Base-by-base conservation (phyloP, 306 rosid species). In the Urtica urens region DNA sequence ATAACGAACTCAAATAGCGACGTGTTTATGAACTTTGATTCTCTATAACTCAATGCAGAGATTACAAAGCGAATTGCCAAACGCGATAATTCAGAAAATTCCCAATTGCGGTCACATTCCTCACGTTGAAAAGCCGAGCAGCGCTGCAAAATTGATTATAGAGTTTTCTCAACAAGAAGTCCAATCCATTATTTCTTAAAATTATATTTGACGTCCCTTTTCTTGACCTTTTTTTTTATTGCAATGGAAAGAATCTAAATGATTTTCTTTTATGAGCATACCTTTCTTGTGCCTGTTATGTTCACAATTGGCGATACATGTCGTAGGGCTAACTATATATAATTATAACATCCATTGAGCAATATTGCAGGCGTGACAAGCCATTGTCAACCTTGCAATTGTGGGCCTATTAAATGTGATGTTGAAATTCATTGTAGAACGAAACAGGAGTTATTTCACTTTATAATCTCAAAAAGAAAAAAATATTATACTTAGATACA, bases 31-130 rank as follows among this genome's bases (percentile, higher is more conserved):
- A 39, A 22, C 19, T 56, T 20, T 6, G 49, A 38, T 38, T n/a
- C n/a, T n/a, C 43, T 38, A n/a, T 14, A 14, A 34, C n/a, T 19
- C 38, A 19, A 53, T 70, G 80, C 87, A 84, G 95, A 78, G 78
- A 65, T 57, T 90, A 60, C 94, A 79, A 66, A 70, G 84, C 19
- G 95, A 84, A 66, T 59, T 84, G 65, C 82, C 94, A 59, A 76
- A 77, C 53, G 93, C 85, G 48, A 42, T 63, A 27, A 18, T 84
- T 54, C 82, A 79, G 46, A 93, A 72, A 71, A 75, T 84, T 68
- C 71, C 87, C 23, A 51, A 77, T 20, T 90, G 99, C 13, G 94
- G 95, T n/a, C 95, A 90, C 59, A 37, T 90, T 65, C 95, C 97
- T 64, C 94, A 82, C 56, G 81, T 81, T 16, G 92, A 90, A 57